phyloP scores from a whole-genome alignment of 23 red algal genomes.

The Gracilariopsis chorda region DNA sequence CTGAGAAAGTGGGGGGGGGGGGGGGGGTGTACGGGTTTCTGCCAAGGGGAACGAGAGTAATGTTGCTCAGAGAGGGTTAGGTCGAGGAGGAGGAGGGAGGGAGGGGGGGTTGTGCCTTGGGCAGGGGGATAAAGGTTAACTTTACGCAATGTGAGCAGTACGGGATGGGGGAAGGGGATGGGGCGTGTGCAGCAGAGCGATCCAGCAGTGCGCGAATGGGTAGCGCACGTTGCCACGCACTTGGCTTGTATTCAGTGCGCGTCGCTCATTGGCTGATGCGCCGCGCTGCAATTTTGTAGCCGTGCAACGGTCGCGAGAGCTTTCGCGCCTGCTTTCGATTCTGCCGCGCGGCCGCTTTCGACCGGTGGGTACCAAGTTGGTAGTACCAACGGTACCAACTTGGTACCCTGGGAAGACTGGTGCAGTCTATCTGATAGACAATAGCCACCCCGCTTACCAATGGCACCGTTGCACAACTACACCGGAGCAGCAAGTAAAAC shows the following conservation, averaged over 20 bases:
- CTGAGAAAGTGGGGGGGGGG: not conserved
- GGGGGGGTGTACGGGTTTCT: not conserved
- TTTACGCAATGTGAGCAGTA: not conserved
- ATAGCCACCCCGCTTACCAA: too few species aligned
- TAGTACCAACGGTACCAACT: too few species aligned
- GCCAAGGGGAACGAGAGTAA: not conserved
- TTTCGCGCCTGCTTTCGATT: too few species aligned
- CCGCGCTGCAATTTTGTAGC: not conserved
- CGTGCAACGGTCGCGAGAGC: not conserved
- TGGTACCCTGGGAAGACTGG: too few species aligned
- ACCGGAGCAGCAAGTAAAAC: too few species aligned
- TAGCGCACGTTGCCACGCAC: not conserved
- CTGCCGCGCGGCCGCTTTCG: too few species aligned
- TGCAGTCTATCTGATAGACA: too few species aligned
- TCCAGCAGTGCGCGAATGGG: conserved; percentile 20
- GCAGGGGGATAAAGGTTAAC: not conserved
- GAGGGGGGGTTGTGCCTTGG: not conserved
- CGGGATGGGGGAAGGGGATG: not conserved
- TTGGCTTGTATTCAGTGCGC: not conserved
- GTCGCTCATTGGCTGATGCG: not conserved
- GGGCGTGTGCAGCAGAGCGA: not conserved
- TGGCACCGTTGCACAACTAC: too few species aligned
- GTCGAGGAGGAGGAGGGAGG: not conserved
- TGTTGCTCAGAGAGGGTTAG: not conserved
- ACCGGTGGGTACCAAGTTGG: too few species aligned